These are phyloP conservation scores for Eutrema heterophyllum DNA, from an alignment of 345 rosid species.

Conservation along the genomic window DNA sequence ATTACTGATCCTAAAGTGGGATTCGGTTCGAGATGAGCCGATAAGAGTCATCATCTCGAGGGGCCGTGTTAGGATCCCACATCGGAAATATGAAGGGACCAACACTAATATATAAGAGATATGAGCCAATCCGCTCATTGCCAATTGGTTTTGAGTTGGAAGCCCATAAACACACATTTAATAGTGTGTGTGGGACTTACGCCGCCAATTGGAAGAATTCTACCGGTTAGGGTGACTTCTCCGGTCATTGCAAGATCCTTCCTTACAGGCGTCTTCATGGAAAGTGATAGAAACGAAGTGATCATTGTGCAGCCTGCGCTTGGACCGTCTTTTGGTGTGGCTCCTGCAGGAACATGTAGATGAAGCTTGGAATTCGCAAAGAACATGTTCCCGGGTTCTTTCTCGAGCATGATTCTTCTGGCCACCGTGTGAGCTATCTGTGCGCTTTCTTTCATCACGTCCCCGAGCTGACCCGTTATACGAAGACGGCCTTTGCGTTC, in stretches of 20 bases:
- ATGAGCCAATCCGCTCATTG: too few relatives aligned
- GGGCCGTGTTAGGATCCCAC: too few relatives aligned
- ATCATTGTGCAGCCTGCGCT: conserved; percentile 96
- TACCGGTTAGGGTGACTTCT: conserved; percentile 70
- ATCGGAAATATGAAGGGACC: too few relatives aligned
- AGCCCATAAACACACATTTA: too few relatives aligned
- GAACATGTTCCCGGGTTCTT: conserved; percentile 56
- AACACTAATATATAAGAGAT: too few relatives aligned
- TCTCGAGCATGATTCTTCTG: conserved; percentile 56
- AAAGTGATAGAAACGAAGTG: conserved; percentile 82
- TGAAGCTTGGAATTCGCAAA: conserved; percentile 70
- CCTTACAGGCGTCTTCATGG: conserved; percentile 60
- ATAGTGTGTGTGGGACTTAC: conserved; percentile 45
- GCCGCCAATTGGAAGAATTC: conserved; percentile 85
- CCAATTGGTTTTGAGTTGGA: too few relatives aligned
- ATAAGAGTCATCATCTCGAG: too few relatives aligned
- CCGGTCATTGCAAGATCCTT: conserved; percentile 93
- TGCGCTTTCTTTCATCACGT: conserved; percentile 93
- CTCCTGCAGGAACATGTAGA: conserved; percentile 88
- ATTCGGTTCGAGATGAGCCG: too few relatives aligned
- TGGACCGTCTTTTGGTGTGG: conserved; percentile 84
- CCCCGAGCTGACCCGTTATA: conserved; percentile 82
- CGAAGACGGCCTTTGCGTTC: conserved; percentile 71
- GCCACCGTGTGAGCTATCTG: conserved; percentile 82
- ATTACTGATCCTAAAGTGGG: too few relatives aligned